Evolutionary conservation across 306 rosid genomes (phyloP).

Genomic region (Alnus glutinosa): DNA sequence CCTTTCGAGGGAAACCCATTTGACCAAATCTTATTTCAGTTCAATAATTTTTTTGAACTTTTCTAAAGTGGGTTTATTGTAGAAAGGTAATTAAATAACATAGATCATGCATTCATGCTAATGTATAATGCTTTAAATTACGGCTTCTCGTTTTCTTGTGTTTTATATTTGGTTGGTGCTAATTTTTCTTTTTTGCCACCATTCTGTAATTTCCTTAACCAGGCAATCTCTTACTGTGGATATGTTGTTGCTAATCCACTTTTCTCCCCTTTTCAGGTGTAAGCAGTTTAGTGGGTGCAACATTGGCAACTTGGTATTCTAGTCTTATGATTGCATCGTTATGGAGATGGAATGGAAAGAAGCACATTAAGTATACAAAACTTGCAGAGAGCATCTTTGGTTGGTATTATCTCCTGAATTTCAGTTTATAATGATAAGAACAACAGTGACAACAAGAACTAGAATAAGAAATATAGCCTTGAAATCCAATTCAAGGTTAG

Average conservation of each 20-base stretch:
- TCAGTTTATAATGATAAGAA: neutral
- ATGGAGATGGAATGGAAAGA: slow-evolving; percentile 81
- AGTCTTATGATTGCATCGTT: slow-evolving; percentile 71
- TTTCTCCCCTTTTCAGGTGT: slow-evolving; percentile 52
- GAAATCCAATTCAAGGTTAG: neutral
- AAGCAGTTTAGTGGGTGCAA: slow-evolving; percentile 60
- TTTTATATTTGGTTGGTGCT: neutral
- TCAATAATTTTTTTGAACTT: neutral
- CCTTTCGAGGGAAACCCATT: neutral
- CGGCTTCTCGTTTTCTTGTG: neutral
- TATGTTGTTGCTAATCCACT: neutral
- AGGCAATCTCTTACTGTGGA: neutral
- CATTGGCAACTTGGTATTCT: slow-evolving; percentile 78
- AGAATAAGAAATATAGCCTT: neutral
- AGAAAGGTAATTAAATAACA: neutral
- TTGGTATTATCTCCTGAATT: slow-evolving; percentile 27
- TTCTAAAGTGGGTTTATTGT: neutral
- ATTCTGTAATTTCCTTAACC: neutral
- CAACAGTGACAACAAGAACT: neutral
- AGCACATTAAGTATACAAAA: slow-evolving; percentile 63
- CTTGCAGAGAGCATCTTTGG: slow-evolving; percentile 66
- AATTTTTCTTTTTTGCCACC: neutral
- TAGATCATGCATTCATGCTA: neutral
- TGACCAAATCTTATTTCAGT: neutral
- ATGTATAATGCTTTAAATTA: neutral